These are phyloP conservation scores for Termitomyces heimii DNA, from an alignment of 768 basidiomycete genomes.

Conservation along the genomic window DNA sequence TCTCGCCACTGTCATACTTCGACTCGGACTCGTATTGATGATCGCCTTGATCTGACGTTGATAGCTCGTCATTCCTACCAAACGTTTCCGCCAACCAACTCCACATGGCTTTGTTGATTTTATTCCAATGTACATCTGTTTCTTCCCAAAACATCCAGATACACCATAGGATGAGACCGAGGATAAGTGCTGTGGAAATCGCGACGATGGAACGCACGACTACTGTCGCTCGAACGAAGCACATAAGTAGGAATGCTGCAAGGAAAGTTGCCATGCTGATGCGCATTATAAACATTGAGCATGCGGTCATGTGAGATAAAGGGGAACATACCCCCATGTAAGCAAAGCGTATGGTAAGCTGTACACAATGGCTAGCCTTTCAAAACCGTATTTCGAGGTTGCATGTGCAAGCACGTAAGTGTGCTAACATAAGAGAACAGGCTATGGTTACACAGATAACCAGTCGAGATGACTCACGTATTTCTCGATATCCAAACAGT, in stretches of 20 bases:
- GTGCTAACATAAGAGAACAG: not conserved
- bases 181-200: not conserved
- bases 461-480: not conserved
- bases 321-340: slow-evolving; percentile 2
- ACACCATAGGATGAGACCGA: not conserved
- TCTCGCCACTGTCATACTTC: not conserved
- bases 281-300: not conserved
- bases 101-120: not conserved
- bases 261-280: slow-evolving; percentile 1
- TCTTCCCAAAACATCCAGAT: slow-evolving; percentile 1
- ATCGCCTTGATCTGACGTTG: not conserved
- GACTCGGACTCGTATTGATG: not conserved
- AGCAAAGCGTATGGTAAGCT: slow-evolving; percentile 8
- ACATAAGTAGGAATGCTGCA: slow-evolving; percentile 1
- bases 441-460: not conserved
- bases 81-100: not conserved
- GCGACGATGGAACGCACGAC: not conserved
- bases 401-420: not conserved
- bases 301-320: not conserved
- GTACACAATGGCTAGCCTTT: slow-evolving; percentile 2
- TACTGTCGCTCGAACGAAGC: not conserved
- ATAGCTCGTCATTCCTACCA: not conserved
- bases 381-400: not conserved
- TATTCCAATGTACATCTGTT: not conserved
- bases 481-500: slow-evolving; percentile 14